These are phyloP conservation scores for Nicotiana knightiana DNA, from an alignment of 257 asterid genomes.

Conservation along the genomic window DNA sequence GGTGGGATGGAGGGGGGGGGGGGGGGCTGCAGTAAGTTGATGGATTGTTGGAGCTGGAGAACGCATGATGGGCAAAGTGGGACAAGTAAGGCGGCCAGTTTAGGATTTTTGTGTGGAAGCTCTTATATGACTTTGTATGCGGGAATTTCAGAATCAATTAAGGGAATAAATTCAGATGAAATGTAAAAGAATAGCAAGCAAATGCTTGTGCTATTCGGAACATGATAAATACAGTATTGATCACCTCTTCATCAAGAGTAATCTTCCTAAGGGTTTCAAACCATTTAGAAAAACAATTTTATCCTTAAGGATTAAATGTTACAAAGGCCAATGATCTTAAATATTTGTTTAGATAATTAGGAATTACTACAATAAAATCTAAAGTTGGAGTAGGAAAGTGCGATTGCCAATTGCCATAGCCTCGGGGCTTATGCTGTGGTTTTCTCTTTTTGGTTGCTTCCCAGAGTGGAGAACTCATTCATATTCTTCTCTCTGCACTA, in stretches of 20 bases:
- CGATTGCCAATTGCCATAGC: background rate
- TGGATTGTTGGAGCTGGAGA: background rate
- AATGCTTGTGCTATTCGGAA: too few relatives aligned
- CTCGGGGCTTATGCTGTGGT: background rate
- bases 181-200: too few relatives aligned
- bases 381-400: background rate
- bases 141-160: too few relatives aligned
- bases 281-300: background rate
- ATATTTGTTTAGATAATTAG: background rate
- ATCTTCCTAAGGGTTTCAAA: too few relatives aligned
- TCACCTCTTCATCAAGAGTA: too few relatives aligned
- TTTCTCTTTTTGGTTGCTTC: background rate
- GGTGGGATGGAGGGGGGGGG: background rate
- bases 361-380: too few relatives aligned
- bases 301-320: background rate
- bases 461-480: background rate
- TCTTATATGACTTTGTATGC: too few relatives aligned
- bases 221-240: too few relatives aligned
- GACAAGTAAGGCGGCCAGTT: background rate
- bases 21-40: background rate
- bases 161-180: too few relatives aligned
- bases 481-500: background rate
- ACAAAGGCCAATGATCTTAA: background rate
- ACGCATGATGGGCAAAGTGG: background rate
- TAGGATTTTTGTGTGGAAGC: too few relatives aligned